Percentiles rank a stretch among this genome's conserved stretches.
These are phyloP conservation scores for Vaccinium corymbosum DNA, from an alignment of 148 eudicot genomes.

Conservation along the genomic window DNA sequence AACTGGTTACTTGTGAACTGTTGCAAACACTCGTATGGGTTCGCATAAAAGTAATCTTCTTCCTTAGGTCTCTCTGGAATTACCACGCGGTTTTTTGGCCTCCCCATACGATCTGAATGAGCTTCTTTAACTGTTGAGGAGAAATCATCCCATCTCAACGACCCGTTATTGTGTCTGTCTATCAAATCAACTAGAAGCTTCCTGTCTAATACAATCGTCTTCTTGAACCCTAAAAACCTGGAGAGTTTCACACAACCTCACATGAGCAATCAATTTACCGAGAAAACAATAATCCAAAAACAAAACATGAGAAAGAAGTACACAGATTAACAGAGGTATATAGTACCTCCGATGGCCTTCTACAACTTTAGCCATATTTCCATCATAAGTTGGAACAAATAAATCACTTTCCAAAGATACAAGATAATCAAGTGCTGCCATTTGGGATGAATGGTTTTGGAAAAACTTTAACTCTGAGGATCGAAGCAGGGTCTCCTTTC, in stretches of 20 bases:
- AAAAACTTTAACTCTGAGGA: slow-evolving; percentile 58
- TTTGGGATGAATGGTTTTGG: slow-evolving; percentile 72
- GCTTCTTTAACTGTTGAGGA: slow-evolving; percentile 41
- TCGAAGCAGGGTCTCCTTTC: slow-evolving; percentile 61
- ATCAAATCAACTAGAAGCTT: slow-evolving; percentile 40
- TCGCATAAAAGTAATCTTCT: slow-evolving; percentile 61
- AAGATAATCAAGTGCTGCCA: slow-evolving; percentile 74
- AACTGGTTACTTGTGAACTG: neutral
- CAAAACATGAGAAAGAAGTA: neutral
- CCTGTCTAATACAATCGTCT: slow-evolving; percentile 48
- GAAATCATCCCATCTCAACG: slow-evolving; percentile 51
- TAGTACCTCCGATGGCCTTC: slow-evolving; percentile 79
- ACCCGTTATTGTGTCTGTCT: slow-evolving; percentile 42
- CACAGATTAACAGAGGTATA: neutral
- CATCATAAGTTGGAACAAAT: slow-evolving; percentile 78
- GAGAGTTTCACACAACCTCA: slow-evolving; percentile 10
- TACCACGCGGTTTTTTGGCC: slow-evolving; percentile 31
- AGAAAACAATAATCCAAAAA: neutral
- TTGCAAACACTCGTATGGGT: slow-evolving; percentile 59
- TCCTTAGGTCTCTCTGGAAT: slow-evolving; percentile 53
- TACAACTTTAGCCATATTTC: slow-evolving; percentile 83
- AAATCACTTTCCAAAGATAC: slow-evolving; percentile 73
- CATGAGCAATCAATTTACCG: neutral
- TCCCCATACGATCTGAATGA: slow-evolving; percentile 51
- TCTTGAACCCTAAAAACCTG: slow-evolving; percentile 55